These are phyloP conservation scores for Ustilago loliicola DNA, from an alignment of 1,284 basidiomycete species.

Conservation along the genomic window DNA sequence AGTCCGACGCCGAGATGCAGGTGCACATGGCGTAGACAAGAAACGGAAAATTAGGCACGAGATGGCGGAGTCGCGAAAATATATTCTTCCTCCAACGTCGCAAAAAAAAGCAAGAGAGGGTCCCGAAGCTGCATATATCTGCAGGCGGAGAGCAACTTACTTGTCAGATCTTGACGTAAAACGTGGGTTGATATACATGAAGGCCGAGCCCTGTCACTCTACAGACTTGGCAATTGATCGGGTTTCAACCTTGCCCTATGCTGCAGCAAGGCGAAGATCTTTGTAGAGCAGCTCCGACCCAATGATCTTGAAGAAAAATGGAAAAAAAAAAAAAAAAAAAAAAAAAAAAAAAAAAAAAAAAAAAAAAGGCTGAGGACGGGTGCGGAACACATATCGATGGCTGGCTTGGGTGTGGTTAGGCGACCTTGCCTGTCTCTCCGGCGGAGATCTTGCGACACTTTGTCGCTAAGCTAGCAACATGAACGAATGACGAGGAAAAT, in stretches of 20 bases:
- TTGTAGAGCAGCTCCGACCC: neutral
- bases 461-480: no score
- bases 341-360: no score
- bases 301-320: no score
- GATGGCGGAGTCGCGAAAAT: slow-evolving; percentile 2
- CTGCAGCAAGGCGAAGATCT: neutral
- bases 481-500: no score
- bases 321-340: neutral
- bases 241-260: neutral
- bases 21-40: slow-evolving; percentile 5
- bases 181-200: neutral
- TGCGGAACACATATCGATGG: neutral
- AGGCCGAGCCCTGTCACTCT: neutral
- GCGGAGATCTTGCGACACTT: neutral
- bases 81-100: neutral
- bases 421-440: neutral
- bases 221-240: slow-evolving; percentile 1
- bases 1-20: slow-evolving; percentile 41
- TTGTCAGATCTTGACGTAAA: neutral
- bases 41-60: slow-evolving; percentile 9
- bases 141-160: neutral
- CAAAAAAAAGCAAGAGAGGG: neutral
- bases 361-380: slow-evolving; percentile 16
- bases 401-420: no score
- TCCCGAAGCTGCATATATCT: slow-evolving; percentile 8